Evolutionary conservation across 2,329 filamentous ascomycete species (phyloP).

Genomic region (Metarhizium anisopliae): DNA sequence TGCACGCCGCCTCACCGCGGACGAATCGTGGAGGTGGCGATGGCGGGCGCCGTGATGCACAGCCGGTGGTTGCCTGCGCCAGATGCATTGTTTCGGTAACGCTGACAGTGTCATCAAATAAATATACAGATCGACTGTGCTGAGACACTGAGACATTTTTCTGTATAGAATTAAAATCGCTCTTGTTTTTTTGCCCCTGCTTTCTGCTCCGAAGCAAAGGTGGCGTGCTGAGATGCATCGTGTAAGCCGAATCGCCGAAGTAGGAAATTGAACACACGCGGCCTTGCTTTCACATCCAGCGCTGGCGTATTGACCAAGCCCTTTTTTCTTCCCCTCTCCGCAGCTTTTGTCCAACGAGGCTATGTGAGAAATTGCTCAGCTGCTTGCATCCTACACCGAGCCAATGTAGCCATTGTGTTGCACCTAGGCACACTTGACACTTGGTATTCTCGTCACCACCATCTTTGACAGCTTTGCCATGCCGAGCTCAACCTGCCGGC

Average conservation of each 20-base stretch:
- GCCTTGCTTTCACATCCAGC: no score
- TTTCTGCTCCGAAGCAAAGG: neutral
- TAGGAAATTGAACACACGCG: neutral
- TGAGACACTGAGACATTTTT: no score
- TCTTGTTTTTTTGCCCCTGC: no score
- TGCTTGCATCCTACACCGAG: neutral
- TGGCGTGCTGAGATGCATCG: neutral
- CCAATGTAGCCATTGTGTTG: neutral
- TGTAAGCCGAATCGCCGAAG: neutral
- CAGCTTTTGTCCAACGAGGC: no score
- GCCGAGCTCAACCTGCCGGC: neutral
- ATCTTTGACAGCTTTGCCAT: no score
- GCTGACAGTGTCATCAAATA: no score
- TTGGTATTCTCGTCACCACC: neutral
- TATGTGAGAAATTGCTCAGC: neutral
- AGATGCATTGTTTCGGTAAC: neutral
- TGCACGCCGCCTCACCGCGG: slow-evolving; percentile 3
- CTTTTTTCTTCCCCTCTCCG: no score
- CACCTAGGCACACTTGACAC: neutral
- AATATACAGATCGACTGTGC: no score
- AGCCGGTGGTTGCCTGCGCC: no score
- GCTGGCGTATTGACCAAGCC: no score
- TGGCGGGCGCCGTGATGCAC: neutral
- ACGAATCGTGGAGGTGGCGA: no score
- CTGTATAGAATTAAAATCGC: no score